Conservation (phyloP, 1,284 basidiomycete genomes). For the Fomitiporia mediterranea region DNA sequence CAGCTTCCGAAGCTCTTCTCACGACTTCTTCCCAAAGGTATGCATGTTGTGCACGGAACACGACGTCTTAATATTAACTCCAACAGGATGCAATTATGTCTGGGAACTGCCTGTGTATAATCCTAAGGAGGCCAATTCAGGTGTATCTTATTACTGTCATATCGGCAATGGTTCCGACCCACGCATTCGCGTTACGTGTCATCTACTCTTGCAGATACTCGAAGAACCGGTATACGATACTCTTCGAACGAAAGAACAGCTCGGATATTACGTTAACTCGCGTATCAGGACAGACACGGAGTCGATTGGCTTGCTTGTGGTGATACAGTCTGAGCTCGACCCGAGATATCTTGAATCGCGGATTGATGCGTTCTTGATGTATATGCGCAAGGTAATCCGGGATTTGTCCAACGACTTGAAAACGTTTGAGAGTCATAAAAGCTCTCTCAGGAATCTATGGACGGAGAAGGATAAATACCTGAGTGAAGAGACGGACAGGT, state of each 20-base stretch:
- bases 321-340: conserved; percentile 87
- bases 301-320: conserved; percentile 76
- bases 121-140: conserved; percentile 82
- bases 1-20: conserved; percentile 55
- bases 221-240: conserved; percentile 90
- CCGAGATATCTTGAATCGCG: conserved; percentile 83
- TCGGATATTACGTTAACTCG: conserved; percentile 85
- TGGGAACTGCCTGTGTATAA: conserved; percentile 74
- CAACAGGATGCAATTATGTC: conserved; percentile 62
- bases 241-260: conserved; percentile 91
- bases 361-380: conserved; percentile 81
- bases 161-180: conserved; percentile 59
- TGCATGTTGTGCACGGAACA: conserved; percentile 15
- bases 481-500: conserved; percentile 56
- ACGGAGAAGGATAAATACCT: conserved; percentile 71
- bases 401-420: conserved; percentile 54
- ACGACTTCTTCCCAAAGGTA: conserved; percentile 66
- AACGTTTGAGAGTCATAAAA: conserved; percentile 57
- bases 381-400: conserved; percentile 56
- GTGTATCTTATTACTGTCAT: conserved; percentile 76
- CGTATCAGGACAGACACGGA: conserved; percentile 56
- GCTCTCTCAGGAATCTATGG: conserved; percentile 58
- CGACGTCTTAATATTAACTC: conserved; percentile 20
- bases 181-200: conserved; percentile 51
- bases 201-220: conserved; percentile 72